These are phyloP conservation scores for Lipomyces mesembrius DNA, from an alignment of 805 yeast species.

Conservation along the genomic window DNA sequence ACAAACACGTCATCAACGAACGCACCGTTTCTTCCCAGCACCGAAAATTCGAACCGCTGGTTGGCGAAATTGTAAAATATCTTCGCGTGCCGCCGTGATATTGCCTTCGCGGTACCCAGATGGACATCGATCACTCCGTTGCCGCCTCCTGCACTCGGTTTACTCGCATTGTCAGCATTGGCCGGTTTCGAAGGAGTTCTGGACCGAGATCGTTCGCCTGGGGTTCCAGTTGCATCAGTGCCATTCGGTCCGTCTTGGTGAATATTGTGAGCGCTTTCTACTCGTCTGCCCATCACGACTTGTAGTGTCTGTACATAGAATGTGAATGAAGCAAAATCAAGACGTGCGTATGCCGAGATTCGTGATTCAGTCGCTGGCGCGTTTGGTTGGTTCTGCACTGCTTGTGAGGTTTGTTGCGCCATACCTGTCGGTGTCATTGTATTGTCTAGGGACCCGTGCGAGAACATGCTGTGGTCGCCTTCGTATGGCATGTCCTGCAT, in stretches of 20 bases:
- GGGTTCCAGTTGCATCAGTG: constrained; percentile 10
- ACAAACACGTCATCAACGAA: constrained; percentile 91
- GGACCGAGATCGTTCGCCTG: constrained; percentile 21
- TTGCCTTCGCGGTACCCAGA: constrained; percentile 88
- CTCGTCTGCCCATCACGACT: constrained; percentile 87
- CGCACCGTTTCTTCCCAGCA: constrained; percentile 94
- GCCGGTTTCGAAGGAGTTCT: constrained; percentile 17
- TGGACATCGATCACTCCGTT: constrained; percentile 79
- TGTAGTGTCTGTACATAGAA: constrained; percentile 96
- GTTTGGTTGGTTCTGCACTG: neutral
- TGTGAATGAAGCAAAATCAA: constrained; percentile 90
- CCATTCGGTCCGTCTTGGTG: constrained; percentile 40
- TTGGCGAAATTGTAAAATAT: constrained; percentile 96
- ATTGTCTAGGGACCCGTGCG: constrained; percentile 3
- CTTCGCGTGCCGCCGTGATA: constrained; percentile 91
- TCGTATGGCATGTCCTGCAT: constrained; percentile 14
- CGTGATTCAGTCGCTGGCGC: constrained; percentile 38
- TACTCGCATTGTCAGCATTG: constrained; percentile 7
- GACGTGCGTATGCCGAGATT: constrained; percentile 53
- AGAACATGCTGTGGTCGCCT: neutral
- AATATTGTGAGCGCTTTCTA: constrained; percentile 57
- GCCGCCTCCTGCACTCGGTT: constrained; percentile 45
- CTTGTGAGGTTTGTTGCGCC: constrained; percentile 1
- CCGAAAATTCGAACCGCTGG: constrained; percentile 88
- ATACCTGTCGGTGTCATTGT: neutral